phyloP scores from a whole-genome alignment of 768 basidiomycete species.

The Termitomyces eurrhizus region DNA sequence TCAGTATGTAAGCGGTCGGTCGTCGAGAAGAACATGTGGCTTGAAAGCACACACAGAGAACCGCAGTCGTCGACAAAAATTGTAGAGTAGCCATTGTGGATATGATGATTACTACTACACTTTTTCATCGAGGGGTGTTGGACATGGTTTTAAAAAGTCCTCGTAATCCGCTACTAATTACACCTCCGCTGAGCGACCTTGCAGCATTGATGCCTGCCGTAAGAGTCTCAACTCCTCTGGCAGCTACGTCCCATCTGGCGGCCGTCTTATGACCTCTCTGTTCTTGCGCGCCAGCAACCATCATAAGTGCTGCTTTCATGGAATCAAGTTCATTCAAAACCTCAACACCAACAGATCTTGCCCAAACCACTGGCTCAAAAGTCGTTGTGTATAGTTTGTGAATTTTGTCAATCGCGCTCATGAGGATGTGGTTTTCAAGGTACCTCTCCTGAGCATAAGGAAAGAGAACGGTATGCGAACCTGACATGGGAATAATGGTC shows the following conservation, averaged over 20 bases:
- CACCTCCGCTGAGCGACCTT: conserved; percentile 23
- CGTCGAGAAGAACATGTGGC: neutral
- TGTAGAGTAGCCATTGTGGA: conserved; percentile 4
- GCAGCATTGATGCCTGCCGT: conserved; percentile 30
- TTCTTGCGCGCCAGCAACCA: conserved; percentile 55
- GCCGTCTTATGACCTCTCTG: conserved; percentile 8
- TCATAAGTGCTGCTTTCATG: conserved; percentile 83
- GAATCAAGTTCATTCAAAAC: conserved; percentile 85
- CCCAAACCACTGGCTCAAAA: conserved; percentile 73
- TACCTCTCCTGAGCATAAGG: conserved; percentile 83
- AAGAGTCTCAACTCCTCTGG: conserved; percentile 44
- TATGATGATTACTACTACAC: neutral
- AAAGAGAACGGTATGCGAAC: conserved; percentile 68
- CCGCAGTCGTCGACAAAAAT: conserved; percentile 1
- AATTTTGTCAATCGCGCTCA: conserved; percentile 85
- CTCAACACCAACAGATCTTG: conserved; percentile 83
- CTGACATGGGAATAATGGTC: conserved; percentile 30
- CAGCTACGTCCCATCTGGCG: conserved; percentile 31
- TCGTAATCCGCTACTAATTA: conserved; percentile 26
- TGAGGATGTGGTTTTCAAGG: conserved; percentile 78
- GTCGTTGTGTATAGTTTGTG: conserved; percentile 81
- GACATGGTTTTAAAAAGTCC: conserved; percentile 21
- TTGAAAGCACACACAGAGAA: neutral
- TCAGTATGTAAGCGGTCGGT: too few species aligned
- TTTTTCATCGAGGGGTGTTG: neutral